A percentile compares a stretch with the other conserved stretches of the same genome.
phyloP scores from a whole-genome alignment of 352 stramenopile genomes.

The Globisporangium yorkense region DNA sequence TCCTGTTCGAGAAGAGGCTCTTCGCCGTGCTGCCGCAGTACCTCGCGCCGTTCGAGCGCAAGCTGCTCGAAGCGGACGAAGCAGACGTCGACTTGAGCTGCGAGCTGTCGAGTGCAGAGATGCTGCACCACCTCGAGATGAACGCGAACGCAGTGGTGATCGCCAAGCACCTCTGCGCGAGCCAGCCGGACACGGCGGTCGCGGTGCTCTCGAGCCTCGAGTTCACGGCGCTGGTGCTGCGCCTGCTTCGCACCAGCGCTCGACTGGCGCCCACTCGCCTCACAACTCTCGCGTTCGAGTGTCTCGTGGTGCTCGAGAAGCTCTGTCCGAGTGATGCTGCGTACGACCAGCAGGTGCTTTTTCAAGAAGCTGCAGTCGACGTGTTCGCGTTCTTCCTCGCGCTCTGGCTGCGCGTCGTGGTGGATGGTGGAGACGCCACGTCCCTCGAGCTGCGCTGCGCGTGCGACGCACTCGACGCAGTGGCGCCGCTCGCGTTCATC shows the following conservation, averaged over 20 bases:
- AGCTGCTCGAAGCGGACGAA: neutral
- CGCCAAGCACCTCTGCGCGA: conserved; percentile 24
- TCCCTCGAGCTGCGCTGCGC: neutral
- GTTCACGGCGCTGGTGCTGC: conserved; percentile 29
- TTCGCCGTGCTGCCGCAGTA: conserved; percentile 39
- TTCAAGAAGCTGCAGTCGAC: conserved; percentile 32
- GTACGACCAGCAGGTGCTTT: conserved; percentile 38
- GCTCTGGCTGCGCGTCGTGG: conserved; percentile 20
- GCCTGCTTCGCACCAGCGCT: conserved; percentile 25
- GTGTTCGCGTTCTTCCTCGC: conserved; percentile 32
- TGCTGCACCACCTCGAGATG: conserved; percentile 10
- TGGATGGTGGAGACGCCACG: neutral
- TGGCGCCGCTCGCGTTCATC: conserved; percentile 13
- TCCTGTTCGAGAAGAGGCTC: conserved; percentile 55
- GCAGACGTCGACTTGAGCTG: neutral
- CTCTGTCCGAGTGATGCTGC: conserved; percentile 13
- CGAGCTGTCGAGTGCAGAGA: neutral
- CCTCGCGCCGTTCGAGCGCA: conserved; percentile 14
- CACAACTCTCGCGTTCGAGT: conserved; percentile 22
- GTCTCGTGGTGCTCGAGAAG: conserved; percentile 32
- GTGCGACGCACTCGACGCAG: conserved; percentile 2
- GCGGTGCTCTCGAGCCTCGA: conserved; percentile 34
- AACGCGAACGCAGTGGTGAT: conserved; percentile 16
- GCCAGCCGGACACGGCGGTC: conserved; percentile 27
- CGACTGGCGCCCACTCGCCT: neutral